phyloP scores from a whole-genome alignment of 225 moss, liverwort and hornwort genomes.

The Pleurozium schreberi region DNA sequence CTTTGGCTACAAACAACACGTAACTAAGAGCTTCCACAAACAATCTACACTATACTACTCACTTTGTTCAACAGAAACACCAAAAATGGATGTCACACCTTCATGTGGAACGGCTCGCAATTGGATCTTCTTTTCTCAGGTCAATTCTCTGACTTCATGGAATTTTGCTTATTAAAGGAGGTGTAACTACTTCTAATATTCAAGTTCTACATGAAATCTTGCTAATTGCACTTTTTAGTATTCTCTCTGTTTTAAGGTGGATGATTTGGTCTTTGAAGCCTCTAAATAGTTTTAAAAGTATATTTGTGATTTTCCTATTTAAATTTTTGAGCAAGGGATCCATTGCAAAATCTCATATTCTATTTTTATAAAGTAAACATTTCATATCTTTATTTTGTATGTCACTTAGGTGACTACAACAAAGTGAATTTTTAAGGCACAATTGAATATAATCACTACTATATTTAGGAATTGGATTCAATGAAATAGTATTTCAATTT shows the following conservation, averaged over 20 bases:
- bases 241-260: neutral
- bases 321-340: neutral
- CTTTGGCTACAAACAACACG: too few species aligned
- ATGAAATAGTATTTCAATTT: neutral
- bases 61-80: too few species aligned
- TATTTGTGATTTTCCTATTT: neutral
- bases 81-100: too few species aligned
- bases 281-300: neutral
- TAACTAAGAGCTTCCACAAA: too few species aligned
- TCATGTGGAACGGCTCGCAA: too few species aligned
- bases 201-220: neutral
- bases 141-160: too few species aligned
- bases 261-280: neutral
- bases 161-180: too few species aligned
- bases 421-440: neutral
- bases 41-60: too few species aligned
- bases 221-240: too few species aligned
- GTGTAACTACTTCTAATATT: too few species aligned
- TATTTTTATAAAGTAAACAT: neutral
- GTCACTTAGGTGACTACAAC: neutral
- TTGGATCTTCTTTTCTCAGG: too few species aligned
- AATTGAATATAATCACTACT: neutral
- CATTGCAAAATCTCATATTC: neutral
- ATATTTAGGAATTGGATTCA: neutral
- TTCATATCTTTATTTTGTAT: neutral